phyloP scores from a whole-genome alignment of 2,329 filamentous ascomycete genomes.

The Penicillium nordicum region DNA sequence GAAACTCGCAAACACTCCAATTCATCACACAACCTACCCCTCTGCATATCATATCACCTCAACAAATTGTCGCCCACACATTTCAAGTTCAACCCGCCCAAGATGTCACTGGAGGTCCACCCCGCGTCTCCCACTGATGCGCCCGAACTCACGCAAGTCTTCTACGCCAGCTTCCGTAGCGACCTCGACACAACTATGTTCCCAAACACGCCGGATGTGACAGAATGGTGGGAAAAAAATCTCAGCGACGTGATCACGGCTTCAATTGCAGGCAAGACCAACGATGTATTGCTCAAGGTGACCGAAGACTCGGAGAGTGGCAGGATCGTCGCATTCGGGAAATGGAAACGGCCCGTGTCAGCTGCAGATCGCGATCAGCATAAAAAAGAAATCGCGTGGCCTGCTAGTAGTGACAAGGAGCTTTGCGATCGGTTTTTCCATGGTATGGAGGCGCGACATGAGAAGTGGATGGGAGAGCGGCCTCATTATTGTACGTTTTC shows the following conservation, averaged over 20 bases:
- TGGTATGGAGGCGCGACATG: constrained; percentile 16
- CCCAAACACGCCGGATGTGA: constrained; percentile 23
- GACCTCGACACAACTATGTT: constrained; percentile 23
- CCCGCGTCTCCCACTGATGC: constrained; percentile 17
- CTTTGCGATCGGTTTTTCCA: constrained; percentile 23
- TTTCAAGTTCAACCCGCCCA: neutral
- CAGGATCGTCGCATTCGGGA: constrained; percentile 22
- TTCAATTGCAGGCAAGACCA: neutral
- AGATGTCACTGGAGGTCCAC: constrained; percentile 18
- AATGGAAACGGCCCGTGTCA: constrained; percentile 22
- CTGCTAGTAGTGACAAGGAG: constrained; percentile 14
- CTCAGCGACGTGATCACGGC: constrained; percentile 3
- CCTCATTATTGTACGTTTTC: constrained; percentile 26
- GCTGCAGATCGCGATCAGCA: constrained; percentile 9
- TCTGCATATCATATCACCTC: too few species aligned
- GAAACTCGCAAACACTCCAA: neutral
- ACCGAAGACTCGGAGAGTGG: constrained; percentile 5
- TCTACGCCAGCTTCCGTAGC: constrained; percentile 24
- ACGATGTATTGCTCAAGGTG: constrained; percentile 16
- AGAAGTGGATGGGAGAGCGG: constrained; percentile 17
- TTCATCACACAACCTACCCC: neutral
- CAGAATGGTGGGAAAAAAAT: constrained; percentile 14
- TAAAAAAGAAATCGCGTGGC: constrained; percentile 11
- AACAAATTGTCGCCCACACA: neutral
- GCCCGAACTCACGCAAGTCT: constrained; percentile 17